A percentile compares a stretch with the other conserved stretches of the same genome.
Conservation (phyloP, 768 basidiomycete species). For the Plicaturopsis crispa region DNA sequence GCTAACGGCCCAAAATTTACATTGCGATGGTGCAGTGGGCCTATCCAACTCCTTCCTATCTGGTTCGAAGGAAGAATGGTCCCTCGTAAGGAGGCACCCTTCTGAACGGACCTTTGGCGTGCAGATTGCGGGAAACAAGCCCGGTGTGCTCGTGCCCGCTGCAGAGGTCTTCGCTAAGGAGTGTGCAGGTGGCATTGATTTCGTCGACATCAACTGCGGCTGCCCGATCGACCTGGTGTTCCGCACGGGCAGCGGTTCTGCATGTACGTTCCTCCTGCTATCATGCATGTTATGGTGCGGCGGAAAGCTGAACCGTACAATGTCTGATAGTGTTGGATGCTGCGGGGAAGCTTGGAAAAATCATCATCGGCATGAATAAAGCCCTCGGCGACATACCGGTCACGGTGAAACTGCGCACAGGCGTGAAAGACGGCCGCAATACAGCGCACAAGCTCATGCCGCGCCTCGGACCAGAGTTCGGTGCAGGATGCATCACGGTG, state of each 20-base stretch:
- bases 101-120: slow-evolving; percentile 85
- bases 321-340: slow-evolving; percentile 66
- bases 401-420: slow-evolving; percentile 87
- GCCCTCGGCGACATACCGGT: slow-evolving; percentile 89
- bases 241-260: slow-evolving; percentile 83
- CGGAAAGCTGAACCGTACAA: neutral
- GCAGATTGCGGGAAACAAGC: slow-evolving; percentile 88
- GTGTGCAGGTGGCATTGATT: slow-evolving; percentile 63
- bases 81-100: slow-evolving; percentile 81
- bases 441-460: slow-evolving; percentile 89
- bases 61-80: slow-evolving; percentile 94
- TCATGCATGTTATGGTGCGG: neutral
- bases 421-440: slow-evolving; percentile 84
- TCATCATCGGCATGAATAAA: slow-evolving; percentile 84
- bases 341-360: slow-evolving; percentile 76
- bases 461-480: slow-evolving; percentile 50
- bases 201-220: slow-evolving; percentile 93
- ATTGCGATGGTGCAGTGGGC: slow-evolving; percentile 54
- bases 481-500: slow-evolving; percentile 37
- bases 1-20: neutral
- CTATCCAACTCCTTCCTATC: slow-evolving; percentile 84
- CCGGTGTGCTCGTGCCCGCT: slow-evolving; percentile 65
- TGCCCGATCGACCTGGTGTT: slow-evolving; percentile 98
- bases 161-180: slow-evolving; percentile 77
- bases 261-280: slow-evolving; percentile 73